A percentile compares a stretch with the other conserved stretches of the same genome.
Evolutionary conservation across 345 rosid genomes (phyloP).

Genomic region (Tarenaya hassleriana): DNA sequence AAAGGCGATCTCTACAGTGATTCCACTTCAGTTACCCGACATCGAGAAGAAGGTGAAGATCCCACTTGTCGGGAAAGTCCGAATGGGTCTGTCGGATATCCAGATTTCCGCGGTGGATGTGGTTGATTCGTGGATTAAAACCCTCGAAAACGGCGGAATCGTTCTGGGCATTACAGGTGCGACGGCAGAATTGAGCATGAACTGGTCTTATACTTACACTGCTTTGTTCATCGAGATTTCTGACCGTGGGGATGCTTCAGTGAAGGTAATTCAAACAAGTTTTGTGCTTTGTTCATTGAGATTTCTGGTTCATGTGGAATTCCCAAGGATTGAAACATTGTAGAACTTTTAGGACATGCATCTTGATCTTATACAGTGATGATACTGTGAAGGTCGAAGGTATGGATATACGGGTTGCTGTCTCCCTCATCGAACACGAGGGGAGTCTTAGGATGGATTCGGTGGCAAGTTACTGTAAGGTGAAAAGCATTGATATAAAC

Average conservation of each 20-base stretch:
- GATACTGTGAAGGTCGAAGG: conserved; percentile 52
- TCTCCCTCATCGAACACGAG: conserved; percentile 31
- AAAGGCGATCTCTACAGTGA: conserved; percentile 47
- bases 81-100: conserved; percentile 44
- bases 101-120: conserved; percentile 37
- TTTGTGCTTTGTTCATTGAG: conserved; percentile 2
- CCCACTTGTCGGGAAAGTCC: conserved; percentile 56
- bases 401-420: conserved; percentile 41
- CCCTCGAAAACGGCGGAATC: conserved; percentile 45
- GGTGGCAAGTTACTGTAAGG: conserved; percentile 39
- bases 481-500: conserved; percentile 47
- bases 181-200: conserved; percentile 58
- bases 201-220: conserved; percentile 60
- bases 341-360: neutral
- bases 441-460: conserved; percentile 46
- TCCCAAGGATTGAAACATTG: conserved; percentile 1
- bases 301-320: neutral
- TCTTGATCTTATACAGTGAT: conserved; percentile 13
- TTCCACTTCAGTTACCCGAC: conserved; percentile 52
- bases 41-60: conserved; percentile 49
- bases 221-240: conserved; percentile 49
- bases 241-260: conserved; percentile 55
- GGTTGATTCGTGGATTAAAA: conserved; percentile 39
- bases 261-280: conserved; percentile 36
- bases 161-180: conserved; percentile 49